Evolutionary conservation across 805 yeast genomes (phyloP).

Genomic region (Komagataella phaffii): DNA sequence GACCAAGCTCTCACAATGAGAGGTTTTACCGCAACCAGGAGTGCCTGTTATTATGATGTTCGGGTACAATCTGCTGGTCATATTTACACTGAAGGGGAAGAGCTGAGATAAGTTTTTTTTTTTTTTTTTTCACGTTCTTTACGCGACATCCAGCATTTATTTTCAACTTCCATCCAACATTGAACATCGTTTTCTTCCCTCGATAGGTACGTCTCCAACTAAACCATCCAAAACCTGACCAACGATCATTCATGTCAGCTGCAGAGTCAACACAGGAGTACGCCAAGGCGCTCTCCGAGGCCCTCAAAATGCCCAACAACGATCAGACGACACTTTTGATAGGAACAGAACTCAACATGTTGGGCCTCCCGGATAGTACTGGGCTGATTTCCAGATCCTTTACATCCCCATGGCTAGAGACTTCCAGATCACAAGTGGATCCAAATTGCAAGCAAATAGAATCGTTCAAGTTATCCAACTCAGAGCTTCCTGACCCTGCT

Average conservation of each 20-base stretch:
- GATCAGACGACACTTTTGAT: slow-evolving; percentile 57
- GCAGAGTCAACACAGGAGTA: background rate
- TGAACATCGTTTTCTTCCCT: background rate
- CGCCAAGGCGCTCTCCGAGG: background rate
- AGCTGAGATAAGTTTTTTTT: background rate
- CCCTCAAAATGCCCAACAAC: slow-evolving; percentile 40
- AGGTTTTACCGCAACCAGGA: slow-evolving; percentile 82
- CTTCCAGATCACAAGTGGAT: slow-evolving; percentile 80
- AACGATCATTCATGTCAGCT: background rate
- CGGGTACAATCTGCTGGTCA: slow-evolving; percentile 28
- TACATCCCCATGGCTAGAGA: slow-evolving; percentile 93
- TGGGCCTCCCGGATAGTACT: slow-evolving; percentile 46
- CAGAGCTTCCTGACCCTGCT: slow-evolving; percentile 14
- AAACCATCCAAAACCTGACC: background rate
- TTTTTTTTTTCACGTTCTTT: background rate
- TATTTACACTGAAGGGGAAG: slow-evolving; percentile 2
- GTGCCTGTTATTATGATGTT: slow-evolving; percentile 91
- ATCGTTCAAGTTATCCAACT: slow-evolving; percentile 23
- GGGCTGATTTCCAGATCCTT: slow-evolving; percentile 42
- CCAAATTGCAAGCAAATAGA: slow-evolving; percentile 65
- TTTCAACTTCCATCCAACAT: background rate
- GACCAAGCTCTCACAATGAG: slow-evolving; percentile 46
- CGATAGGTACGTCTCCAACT: background rate
- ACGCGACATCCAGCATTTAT: background rate
- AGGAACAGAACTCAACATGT: slow-evolving; percentile 59